Evolutionary conservation across 2,329 filamentous ascomycete genomes (phyloP), one percentile per base, ranked within the genome.

Genomic region (Pseudocercospora fuligena): DNA sequence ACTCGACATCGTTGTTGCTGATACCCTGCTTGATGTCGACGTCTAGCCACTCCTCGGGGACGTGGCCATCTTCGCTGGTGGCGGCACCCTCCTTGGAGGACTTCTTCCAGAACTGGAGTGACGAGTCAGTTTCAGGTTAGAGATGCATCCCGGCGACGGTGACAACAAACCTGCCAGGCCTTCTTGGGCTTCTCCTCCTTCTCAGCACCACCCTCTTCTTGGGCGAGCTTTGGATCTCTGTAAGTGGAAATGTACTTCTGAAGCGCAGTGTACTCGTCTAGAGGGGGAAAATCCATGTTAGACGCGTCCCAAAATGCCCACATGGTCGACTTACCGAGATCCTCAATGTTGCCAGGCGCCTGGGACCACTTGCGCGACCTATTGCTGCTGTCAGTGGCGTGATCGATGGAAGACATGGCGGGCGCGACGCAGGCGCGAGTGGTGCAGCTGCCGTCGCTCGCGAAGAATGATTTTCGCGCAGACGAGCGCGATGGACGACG

Each of bases 171-270:
- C 75, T 77, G 82, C 82, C 84, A 90, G 81, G 85, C 88, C 67
- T 83, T 83, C 74, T 82, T 82, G 70, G 74, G 74, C 80, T 86
- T 87, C 75, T 79, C 79, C 56, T 81, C 78, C 64, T 80, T 74
- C 14, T 71, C 77, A 23, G 81, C 80, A 59, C 78, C 79, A 66
- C 80, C 81, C 43, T 79, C 82, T 54, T 76, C 78, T 66, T 81
- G 78, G 63, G 77, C 77, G 61, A 82, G 82, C 76, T 86, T 86
- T 66, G 86, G 83, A 79, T 89, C 87, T 73, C 85, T 85, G 80
- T 89, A 89, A 76, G 86, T 88, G 71, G 87, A 88, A 78, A 90
- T 90, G 81, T 88, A 90, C 75, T 88, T 86, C 77, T 89, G 87
- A 62, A 90, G 82, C 61, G 87, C 87, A 72, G 85, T 84, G 80